These are phyloP conservation scores for Suillus lakei DNA, from an alignment of 768 basidiomycete genomes.

Conservation along the genomic window DNA sequence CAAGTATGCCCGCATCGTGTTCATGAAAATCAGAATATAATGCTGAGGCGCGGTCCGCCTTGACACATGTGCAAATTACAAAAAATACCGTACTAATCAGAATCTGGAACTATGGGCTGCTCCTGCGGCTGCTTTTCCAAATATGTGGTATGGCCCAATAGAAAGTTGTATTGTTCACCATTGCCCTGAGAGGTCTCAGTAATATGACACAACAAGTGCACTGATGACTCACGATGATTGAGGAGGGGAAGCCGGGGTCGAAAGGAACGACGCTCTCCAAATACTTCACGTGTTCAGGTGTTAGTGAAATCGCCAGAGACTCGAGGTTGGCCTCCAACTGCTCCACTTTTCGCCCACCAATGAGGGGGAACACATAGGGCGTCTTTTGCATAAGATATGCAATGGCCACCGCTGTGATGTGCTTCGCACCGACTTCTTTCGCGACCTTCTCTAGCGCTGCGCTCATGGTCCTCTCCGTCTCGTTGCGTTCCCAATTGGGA, in stretches of 20 bases:
- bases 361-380: constrained; percentile 53
- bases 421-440: constrained; percentile 39
- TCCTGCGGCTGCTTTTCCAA: constrained; percentile 24
- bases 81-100: background rate
- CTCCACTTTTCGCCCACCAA: constrained; percentile 55
- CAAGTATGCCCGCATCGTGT: no score
- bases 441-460: constrained; percentile 45
- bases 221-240: constrained; percentile 30
- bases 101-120: constrained; percentile 18
- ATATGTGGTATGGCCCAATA: constrained; percentile 19
- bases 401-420: constrained; percentile 48
- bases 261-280: constrained; percentile 49
- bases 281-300: constrained; percentile 46
- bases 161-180: constrained; percentile 23
- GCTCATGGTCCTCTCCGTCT: constrained; percentile 43
- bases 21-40: background rate
- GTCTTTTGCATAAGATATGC: constrained; percentile 53
- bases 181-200: constrained; percentile 30
- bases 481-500: constrained; percentile 39
- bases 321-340: constrained; percentile 53
- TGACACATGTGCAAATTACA: background rate
- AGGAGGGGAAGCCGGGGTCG: constrained; percentile 48
- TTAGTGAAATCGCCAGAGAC: constrained; percentile 50
- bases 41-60: background rate
- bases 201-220: background rate